Evolutionary conservation across 2,329 filamentous ascomycete genomes (phyloP), one percentile per base, ranked within the genome.

Genomic region (Periconia sp.): DNA sequence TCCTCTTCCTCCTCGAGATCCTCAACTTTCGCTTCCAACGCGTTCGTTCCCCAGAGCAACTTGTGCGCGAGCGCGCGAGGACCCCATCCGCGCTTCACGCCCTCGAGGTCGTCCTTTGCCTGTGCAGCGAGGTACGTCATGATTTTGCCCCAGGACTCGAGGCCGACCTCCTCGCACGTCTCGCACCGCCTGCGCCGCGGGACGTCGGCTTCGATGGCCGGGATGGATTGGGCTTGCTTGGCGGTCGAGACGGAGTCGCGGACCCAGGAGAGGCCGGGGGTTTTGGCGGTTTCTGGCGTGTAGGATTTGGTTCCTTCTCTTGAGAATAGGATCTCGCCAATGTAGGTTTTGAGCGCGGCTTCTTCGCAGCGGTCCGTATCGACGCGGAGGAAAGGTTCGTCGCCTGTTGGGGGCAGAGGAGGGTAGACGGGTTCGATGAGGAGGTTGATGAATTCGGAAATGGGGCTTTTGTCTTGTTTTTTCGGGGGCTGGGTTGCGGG

Each of bases 301-400:
- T 68, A 76, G n/a, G 83, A 81, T 50, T 55, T 50, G 48, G 71
- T 72, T 3, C 68, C 76, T n/a, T 83, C 81, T 5, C 83, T 83
- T 0, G 90, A 84, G 72, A 89, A 97, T 31, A 97, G 82, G 48
- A 97, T 96, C 76, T 97, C 93, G 54, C 93, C 93, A 58, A 97
- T 93, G 73, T 96, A 94, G 20, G 92, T 82, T 80, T 91, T 92
- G 14, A 97, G 76, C 0, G 85, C 91, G 2, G 92, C 91, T 73
- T 97, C 92, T 60, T 94, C 88, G 73, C 92, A 97, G 37, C 83
- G 82, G 7, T 90, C 85, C 27, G 81, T 78, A 10, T 85, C 69
- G 51, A 83, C 84, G 45, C 90, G 87, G 52, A 81, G 75, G 0
- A 92, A 85, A 0, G 87, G 81, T 2, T 83, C 76, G 45, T 88